Evolutionary conservation across 2,329 filamentous ascomycete species (phyloP).

Genomic region (Rutstroemia sydowiana): DNA sequence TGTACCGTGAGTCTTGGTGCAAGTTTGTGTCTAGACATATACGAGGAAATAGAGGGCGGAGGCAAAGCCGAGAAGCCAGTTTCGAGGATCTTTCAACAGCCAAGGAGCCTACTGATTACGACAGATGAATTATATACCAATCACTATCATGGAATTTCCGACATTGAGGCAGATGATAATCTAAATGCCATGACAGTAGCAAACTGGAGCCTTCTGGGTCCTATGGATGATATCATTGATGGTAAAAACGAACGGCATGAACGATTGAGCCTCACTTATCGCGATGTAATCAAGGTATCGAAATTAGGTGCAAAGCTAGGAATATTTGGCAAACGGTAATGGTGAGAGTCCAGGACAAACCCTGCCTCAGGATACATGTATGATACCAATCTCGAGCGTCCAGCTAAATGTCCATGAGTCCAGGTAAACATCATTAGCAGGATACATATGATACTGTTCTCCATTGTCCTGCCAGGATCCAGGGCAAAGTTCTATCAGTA

Average conservation of each 20-base stretch:
- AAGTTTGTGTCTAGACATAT: conserved; percentile 70
- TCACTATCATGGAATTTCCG: conserved; percentile 68
- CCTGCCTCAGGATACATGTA: neutral
- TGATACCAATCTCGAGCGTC: too few relatives aligned
- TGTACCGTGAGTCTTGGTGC: conserved; percentile 83
- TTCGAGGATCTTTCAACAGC: conserved; percentile 70
- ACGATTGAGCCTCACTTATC: conserved; percentile 69
- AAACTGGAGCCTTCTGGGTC: conserved; percentile 64
- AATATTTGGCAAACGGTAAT: conserved; percentile 29
- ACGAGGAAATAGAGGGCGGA: conserved; percentile 55
- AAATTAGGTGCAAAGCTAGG: conserved; percentile 61
- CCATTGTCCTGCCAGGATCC: too few relatives aligned
- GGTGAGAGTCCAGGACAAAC: neutral
- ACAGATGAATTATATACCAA: conserved; percentile 60
- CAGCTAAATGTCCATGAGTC: too few relatives aligned
- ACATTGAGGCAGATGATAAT: conserved; percentile 57
- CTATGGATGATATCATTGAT: conserved; percentile 37
- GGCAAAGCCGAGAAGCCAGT: conserved; percentile 44
- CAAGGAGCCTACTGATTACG: conserved; percentile 71
- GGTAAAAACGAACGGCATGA: conserved; percentile 51
- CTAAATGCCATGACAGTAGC: conserved; percentile 55
- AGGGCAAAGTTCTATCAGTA: too few relatives aligned
- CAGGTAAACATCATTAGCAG: too few relatives aligned
- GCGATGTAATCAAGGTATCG: conserved; percentile 79
- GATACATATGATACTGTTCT: too few relatives aligned